These are phyloP conservation scores for Diaporthe vaccinii DNA, from an alignment of 2,329 filamentous ascomycete genomes.

Conservation along the genomic window DNA sequence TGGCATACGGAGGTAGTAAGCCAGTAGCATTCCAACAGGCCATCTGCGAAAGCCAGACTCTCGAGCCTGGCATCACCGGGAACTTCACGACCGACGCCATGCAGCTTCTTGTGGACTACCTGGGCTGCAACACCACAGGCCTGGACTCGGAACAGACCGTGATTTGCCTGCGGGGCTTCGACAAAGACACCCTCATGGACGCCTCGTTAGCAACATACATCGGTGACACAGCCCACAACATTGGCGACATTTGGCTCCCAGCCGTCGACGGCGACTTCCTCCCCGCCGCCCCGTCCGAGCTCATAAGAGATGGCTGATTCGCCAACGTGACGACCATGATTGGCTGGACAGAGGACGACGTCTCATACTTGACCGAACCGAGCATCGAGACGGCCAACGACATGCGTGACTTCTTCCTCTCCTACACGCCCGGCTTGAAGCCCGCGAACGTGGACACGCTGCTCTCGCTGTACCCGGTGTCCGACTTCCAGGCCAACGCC, in stretches of 20 bases:
- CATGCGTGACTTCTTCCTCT: slow-evolving; percentile 54
- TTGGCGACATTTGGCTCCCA: slow-evolving; percentile 65
- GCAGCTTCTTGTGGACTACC: slow-evolving; percentile 54
- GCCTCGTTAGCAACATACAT: slow-evolving; percentile 58
- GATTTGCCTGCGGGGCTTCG: slow-evolving; percentile 60
- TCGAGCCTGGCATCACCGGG: slow-evolving; percentile 64
- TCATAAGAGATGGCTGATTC: slow-evolving; percentile 57
- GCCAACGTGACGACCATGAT: slow-evolving; percentile 57
- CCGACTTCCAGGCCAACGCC: slow-evolving; percentile 57
- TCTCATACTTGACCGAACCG: slow-evolving; percentile 57
- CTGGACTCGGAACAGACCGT: slow-evolving; percentile 59
- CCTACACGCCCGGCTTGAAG: slow-evolving; percentile 55
- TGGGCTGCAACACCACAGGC: slow-evolving; percentile 57
- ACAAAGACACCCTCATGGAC: slow-evolving; percentile 58
- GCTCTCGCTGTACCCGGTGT: slow-evolving; percentile 63
- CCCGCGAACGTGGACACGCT: slow-evolving; percentile 54
- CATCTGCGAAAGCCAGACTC: slow-evolving; percentile 61
- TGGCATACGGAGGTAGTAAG: slow-evolving; percentile 60
- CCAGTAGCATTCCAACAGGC: slow-evolving; percentile 60
- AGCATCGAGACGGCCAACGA: slow-evolving; percentile 56
- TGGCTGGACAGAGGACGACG: slow-evolving; percentile 61
- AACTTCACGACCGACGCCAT: slow-evolving; percentile 64
- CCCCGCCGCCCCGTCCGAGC: slow-evolving; percentile 57
- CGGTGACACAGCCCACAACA: slow-evolving; percentile 58
- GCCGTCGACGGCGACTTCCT: slow-evolving; percentile 64